Base-by-base conservation (phyloP, 306 rosid genomes). In the Cucurbita argyrosperma region DNA sequence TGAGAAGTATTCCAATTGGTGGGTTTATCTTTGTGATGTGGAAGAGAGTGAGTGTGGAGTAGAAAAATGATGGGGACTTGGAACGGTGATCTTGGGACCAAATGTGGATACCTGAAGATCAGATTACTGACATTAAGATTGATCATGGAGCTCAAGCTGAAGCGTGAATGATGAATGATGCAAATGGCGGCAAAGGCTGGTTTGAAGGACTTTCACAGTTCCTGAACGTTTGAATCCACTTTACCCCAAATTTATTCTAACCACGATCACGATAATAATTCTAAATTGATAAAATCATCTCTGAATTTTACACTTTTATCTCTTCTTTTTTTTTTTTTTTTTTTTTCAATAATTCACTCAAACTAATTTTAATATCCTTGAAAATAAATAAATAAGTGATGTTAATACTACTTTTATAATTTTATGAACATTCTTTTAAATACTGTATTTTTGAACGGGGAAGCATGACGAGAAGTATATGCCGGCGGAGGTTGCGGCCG, bases 391-490 rank as follows among this genome's bases (percentile, higher is more conserved):
- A 19, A 19, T 19, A 19, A 19, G 35, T 30, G 35, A 3, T 30
- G 35, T 30, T 30, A 30, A 30, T 30, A 30, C 2, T 30, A 30
- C 2, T 30, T 30, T 30, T 30, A 30, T 30, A 30, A 30, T 30
- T 30, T 30, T 30, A 30, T 30, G 2, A 30, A 30, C 2, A 30
- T 30, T 30, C 21, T 30, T 30, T 30, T 30, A 30, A 30, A 30
- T 30, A 30, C 2, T 3, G 35, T 30, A 3, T 30, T 30, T 30
- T 30, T 2, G 35, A 30, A 30, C 3, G 2, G 35, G 35, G 35
- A 30, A 2, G 92, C 98, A 89, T 11, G 98, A 89, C 26, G 98
- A 93, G 87, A 90, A 93, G 88, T 93, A 93, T 71, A 90, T 89
- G 98, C 98, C 96, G 0, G 69, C 80, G 45, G 97, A 94, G 60